Evolutionary conservation across 257 asterid genomes (phyloP).

Genomic region (Parsonsia alboflavescens): DNA sequence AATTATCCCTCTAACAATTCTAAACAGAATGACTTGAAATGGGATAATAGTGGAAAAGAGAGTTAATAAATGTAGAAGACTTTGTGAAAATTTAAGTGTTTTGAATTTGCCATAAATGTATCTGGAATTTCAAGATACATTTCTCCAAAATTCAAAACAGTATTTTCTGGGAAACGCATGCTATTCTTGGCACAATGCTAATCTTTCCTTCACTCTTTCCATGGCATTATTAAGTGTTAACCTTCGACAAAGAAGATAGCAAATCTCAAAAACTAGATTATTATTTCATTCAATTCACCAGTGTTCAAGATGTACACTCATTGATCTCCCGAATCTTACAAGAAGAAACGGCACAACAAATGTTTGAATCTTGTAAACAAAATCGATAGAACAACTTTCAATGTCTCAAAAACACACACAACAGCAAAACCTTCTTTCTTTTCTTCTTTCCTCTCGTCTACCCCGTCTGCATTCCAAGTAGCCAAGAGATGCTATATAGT

Average conservation of each 20-base stretch:
- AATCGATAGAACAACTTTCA: slow-evolving; percentile 11
- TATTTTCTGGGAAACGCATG: too few relatives aligned
- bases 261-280: not conserved
- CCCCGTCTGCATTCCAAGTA: not conserved
- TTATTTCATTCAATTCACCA: not conserved
- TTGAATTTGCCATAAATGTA: too few relatives aligned
- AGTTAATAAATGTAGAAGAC: too few relatives aligned
- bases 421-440: not conserved
- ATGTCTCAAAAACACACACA: slow-evolving; percentile 7
- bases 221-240: too few relatives aligned
- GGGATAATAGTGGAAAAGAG: too few relatives aligned
- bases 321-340: not conserved
- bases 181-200: too few relatives aligned
- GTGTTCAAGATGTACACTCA: slow-evolving; percentile 4
- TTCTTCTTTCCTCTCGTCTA: not conserved
- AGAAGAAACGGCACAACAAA: slow-evolving; percentile 4
- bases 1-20: too few relatives aligned
- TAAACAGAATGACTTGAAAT: too few relatives aligned
- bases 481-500: not conserved
- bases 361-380: slow-evolving; percentile 5
- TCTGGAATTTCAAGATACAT: too few relatives aligned
- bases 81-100: too few relatives aligned
- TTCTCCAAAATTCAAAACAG: too few relatives aligned
- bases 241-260: not conserved
- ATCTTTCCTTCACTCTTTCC: too few relatives aligned